Evolutionary conservation across 371 early-diverging fungal genomes (phyloP), one percentile per base, ranked within the genome.

Genomic region (Phascolomyces articulosus): DNA sequence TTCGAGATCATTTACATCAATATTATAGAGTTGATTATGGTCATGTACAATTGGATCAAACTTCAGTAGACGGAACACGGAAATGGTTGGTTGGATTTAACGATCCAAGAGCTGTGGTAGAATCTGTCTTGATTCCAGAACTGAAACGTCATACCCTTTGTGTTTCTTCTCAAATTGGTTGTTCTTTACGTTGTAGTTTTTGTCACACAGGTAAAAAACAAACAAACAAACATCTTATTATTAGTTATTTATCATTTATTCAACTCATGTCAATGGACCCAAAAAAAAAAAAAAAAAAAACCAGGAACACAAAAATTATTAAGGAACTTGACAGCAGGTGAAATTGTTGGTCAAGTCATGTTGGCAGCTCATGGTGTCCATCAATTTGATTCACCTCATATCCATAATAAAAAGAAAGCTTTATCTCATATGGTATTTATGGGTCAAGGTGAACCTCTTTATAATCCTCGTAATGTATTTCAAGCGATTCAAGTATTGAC

Each of bases 141-240:
- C 64, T 63, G 3, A 69, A 78, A 51, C 75, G 95, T 59, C 88
- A 91, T 1, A 96, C 97, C 1, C 82, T 95, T 23, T 96, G 97
- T 64, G 88, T 96, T 13, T 91, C 92, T 13, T 92, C 92, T 31
- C 97, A 97, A 65, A 88, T 96, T 20, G 97, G 96, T 0, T 96
- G 96, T 70, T 90, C 92, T 0, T 76, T 95, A 62, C 90, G 85
- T 0, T 97, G 96, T 64, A 91, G 85, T 11, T 96, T 96, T 68
- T 96, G 97, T 75, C 94, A 95, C 56, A 96, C 96, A 24, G 96
- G 97, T 9, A 34, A 34, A 34, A 31, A 31, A 96, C 95, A 0
- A 31, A 31, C 3, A 31, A 31, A 31, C 3, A 31, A 31, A 31
- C 3, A 31, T n/a, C n/a, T n/a, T n/a, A n/a, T 95, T 24, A 95